Evolutionary conservation across 805 yeast species (phyloP), one percentile per base, ranked within the genome.

Genomic region (Ogataea kodamae): DNA sequence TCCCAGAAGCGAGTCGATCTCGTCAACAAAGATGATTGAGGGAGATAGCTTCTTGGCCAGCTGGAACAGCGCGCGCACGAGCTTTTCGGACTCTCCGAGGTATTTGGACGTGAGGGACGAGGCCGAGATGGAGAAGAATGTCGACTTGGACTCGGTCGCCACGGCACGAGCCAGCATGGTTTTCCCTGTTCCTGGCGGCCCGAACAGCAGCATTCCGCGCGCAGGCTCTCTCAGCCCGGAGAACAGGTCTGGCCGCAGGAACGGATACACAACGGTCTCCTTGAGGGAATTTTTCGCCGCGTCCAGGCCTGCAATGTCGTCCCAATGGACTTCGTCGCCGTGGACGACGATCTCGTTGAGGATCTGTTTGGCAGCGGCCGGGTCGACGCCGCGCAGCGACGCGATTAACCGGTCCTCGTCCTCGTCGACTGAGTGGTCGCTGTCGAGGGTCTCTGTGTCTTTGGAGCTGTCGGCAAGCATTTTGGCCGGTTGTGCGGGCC

Each of bases 171-270:
- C 97, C 46, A 90, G 71, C 97, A 90, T 89, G 1, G 97, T 89
- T 54, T 92, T 90, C 37, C 97, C 97, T 0, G 97, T 90, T n/a
- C 98, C 98, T 0, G 97, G 97, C 3, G 98, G 97, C 0, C 98
- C 98, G 65, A 88, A 90, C 25, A 90, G 62, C 13, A 90, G 67
- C 95, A 92, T 87, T n/a, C 97, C 97, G 39, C 95, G 65, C 0
- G 95, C 89, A 0, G 97, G 97, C 61, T 89, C 97, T 47, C 97
- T 69, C 33, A 90, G 64, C 0, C 97, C 97, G 39, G 76, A 74
- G 55, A 90, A 92, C 37, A 90, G 67, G 60, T 90, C 97, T 0
- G 97, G 98, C 32, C 97, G 70, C 45, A 92, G 61, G 53, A 90
- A 89, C 15, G 98, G 98, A 56, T 89, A 90, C 9, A 90, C 97